Evolutionary conservation across 495 filamentous ascomycete genomes (phyloP), one percentile per base, ranked within the genome.

Genomic region (Terfezia claveryi): DNA sequence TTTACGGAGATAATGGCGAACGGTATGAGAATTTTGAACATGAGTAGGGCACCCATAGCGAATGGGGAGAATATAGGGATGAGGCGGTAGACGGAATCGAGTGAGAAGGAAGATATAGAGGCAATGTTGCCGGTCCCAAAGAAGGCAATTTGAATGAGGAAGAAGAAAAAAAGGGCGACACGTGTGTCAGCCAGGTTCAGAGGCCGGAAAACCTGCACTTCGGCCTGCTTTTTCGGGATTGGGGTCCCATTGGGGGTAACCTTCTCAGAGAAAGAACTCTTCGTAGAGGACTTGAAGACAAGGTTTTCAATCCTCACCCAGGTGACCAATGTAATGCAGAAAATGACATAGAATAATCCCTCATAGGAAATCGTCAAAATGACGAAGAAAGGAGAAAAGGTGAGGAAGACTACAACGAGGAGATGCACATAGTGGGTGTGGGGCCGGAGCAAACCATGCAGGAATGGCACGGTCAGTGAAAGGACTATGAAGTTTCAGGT

Each of bases 301-400:
- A 44, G 61, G 64, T 59, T 57, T 65, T 99, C 92, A 0, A 96
- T 72, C 23, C 80, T 78, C 20, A 94, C 85, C 92, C 92, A 99
- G 57, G 80, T 82, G 56, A 93, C 73, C 10, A 99, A 73, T 20
- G 82, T 80, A 49, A 82, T 71, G 63, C 79, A 87, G 68, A 95
- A 96, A 17, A 80, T 80, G 58, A 94, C 75, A 71, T 94, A 96
- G 69, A 99, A 99, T 4, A 99, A 73, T 0, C 92, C 91, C 67
- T 99, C 92, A 72, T 94, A 99, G 16, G 87, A 93, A 66, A 95
- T 96, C 23, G 87, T 94, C 57, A 99, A 81, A 61, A 96, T 83
- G 64, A 99, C 83, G 66, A 99, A 99, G 10, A 81, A 81, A 0
- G 92, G 92, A 0, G 87, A 81, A 64, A 93, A 96, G 11, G 88